phyloP scores from a whole-genome alignment of 345 rosid genomes.

The Rhodomyrtus tomentosa region DNA sequence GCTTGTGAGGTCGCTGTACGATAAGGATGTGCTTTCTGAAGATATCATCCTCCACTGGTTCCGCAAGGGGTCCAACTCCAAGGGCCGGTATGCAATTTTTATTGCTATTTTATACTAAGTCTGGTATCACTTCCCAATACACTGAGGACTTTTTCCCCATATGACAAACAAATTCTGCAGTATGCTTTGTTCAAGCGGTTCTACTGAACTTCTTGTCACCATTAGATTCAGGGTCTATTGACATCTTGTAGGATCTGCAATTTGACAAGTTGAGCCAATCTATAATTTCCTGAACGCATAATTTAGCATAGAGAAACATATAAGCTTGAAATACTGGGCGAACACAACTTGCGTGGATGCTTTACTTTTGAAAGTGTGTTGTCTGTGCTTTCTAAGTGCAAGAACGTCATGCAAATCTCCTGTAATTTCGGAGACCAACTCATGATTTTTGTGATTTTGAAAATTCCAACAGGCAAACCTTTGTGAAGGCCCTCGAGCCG shows the following conservation, averaged over 20 bases:
- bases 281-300: not conserved
- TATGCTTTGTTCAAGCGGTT: not conserved
- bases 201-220: not conserved
- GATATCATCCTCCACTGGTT: slow-evolving; percentile 91
- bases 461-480: slow-evolving; percentile 46
- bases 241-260: not conserved
- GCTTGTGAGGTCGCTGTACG: slow-evolving; percentile 75
- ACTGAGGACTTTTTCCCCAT: not conserved
- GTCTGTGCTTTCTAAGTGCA: too few species aligned
- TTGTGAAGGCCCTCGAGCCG: slow-evolving; percentile 91
- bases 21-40: slow-evolving; percentile 91
- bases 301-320: not conserved
- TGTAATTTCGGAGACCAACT: not conserved
- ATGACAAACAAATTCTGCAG: not conserved
- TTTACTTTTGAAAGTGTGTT: not conserved
- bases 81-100: slow-evolving; percentile 63
- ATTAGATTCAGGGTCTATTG: not conserved
- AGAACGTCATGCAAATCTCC: too few species aligned
- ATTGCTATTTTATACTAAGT: not conserved
- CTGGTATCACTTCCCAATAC: not conserved
- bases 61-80: slow-evolving; percentile 77
- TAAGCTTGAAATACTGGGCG: not conserved
- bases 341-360: not conserved
- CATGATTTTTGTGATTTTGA: not conserved
- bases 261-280: not conserved